Evolutionary conservation across 495 filamentous ascomycete genomes (phyloP).

Genomic region (Neurospora sp.): DNA sequence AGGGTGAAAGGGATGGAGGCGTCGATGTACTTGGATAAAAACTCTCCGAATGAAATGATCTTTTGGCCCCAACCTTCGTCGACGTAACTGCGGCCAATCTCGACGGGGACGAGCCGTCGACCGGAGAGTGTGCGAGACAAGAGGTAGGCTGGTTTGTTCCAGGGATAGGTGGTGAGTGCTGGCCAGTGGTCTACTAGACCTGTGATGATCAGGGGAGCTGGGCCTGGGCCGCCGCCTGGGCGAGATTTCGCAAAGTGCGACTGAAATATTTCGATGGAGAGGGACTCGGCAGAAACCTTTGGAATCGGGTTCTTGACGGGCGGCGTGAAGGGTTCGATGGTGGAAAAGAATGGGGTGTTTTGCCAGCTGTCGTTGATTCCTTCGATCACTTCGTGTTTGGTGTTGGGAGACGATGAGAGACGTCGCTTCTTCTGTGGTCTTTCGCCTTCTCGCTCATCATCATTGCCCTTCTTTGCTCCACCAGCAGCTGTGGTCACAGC

Average conservation of each 20-base stretch:
- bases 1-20: conserved; percentile 8
- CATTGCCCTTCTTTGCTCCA: neutral
- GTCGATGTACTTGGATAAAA: conserved; percentile 49
- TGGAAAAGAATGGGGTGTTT: conserved; percentile 30
- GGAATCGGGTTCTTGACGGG: conserved; percentile 27
- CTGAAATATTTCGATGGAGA: conserved; percentile 56
- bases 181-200: conserved; percentile 64
- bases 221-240: conserved; percentile 16
- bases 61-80: conserved; percentile 79
- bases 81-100: conserved; percentile 84
- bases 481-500: neutral
- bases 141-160: conserved; percentile 68
- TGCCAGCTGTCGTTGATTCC: conserved; percentile 2
- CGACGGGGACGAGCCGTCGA: conserved; percentile 72
- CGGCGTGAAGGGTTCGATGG: conserved; percentile 31
- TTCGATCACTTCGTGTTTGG: neutral
- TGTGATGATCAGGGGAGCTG: conserved; percentile 60
- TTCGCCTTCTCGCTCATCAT: neutral
- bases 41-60: conserved; percentile 66
- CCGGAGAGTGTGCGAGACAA: conserved; percentile 66
- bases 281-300: conserved; percentile 16
- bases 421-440: conserved; percentile 18
- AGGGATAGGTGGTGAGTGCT: conserved; percentile 55
- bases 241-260: conserved; percentile 37
- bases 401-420: neutral